Base-by-base conservation (phyloP, 2,329 filamentous ascomycete genomes). In the Pseudogymnoascus sp. region DNA sequence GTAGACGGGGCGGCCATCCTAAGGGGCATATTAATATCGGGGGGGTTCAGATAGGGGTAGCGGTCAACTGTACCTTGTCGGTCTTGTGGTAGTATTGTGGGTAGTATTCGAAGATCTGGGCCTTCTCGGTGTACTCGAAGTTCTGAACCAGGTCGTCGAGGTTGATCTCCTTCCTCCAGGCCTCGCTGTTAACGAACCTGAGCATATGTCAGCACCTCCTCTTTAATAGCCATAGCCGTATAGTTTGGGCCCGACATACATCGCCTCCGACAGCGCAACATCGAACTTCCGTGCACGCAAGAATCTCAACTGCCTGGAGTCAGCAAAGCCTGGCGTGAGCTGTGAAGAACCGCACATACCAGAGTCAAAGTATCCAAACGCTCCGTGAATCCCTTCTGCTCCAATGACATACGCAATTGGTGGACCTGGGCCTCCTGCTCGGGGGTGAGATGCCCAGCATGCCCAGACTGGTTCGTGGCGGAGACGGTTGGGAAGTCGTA, bases 61-160 rank as follows among this genome's bases (percentile, higher is more conserved):
- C 63, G 61, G 37, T 10, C 33, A n/a, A 21, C 24, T 59, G 35
- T 75, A 88, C 86, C 79, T 91, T 92, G 78, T 95, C 91, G 11
- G 87, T 93, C 81, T 97, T 97, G 85, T 99, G 95, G 81, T 99
- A 99, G 82, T 95, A 99, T 79, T 99, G 95, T 59, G 91, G 91
- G 79, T 99, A 99, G 82, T 90, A 96, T 78, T 93, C 81, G 77
- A 90, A 90, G 64, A 99, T 84, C 74, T 93, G 76, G 63, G 84
- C 75, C 77, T 93, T 95, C 83, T 97, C 93, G 67, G 82, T 82
- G 80, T 96, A 97, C 65, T 95, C 86, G 81, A 96, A 96, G 70
- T 80, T 88, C 67, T 85, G 86, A 62, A 93, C 85, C 38, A 91
- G 83, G 67, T 93, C 83, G 77, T 97, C 91, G 33, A 96, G 89